Evolutionary conservation across 495 filamentous ascomycete species (phyloP).

Genomic region (Aspergillus olivimuriae): DNA sequence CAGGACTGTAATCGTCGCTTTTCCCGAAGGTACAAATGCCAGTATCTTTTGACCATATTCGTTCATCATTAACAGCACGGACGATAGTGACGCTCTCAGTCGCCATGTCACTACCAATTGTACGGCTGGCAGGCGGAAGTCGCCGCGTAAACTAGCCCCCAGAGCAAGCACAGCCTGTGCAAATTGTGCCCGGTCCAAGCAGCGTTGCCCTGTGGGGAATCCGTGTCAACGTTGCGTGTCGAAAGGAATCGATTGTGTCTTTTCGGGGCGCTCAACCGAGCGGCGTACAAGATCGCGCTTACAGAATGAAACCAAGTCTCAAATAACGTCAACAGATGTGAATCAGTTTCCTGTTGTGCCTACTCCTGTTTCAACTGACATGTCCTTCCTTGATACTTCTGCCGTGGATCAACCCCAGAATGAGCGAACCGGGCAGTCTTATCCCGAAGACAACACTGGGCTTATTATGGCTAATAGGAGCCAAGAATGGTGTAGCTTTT

Average conservation of each 20-base stretch:
- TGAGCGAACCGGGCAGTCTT: too few species aligned
- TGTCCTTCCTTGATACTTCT: too few species aligned
- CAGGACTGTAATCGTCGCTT: background rate
- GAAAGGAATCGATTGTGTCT: background rate
- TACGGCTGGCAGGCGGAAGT: background rate
- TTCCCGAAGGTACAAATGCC: background rate
- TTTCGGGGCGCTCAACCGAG: background rate
- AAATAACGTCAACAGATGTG: too few species aligned
- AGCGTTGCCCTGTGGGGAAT: background rate
- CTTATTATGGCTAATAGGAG: too few species aligned
- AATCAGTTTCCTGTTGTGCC: too few species aligned
- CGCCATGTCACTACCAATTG: background rate
- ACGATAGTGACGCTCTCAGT: background rate
- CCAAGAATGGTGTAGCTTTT: background rate
- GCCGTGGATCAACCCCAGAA: too few species aligned
- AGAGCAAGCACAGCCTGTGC: background rate
- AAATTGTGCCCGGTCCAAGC: background rate
- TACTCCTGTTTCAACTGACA: too few species aligned
- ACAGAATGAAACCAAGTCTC: background rate
- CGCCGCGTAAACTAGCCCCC: background rate
- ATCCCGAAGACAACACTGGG: too few species aligned
- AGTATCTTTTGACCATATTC: background rate
- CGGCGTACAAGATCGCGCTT: background rate
- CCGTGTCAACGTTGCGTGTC: background rate
- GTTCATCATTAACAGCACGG: background rate